Percentiles rank a stretch among this genome's conserved stretches.
These are phyloP conservation scores for Serendipita sp. DNA, from an alignment of 768 basidiomycete species.

Conservation along the genomic window DNA sequence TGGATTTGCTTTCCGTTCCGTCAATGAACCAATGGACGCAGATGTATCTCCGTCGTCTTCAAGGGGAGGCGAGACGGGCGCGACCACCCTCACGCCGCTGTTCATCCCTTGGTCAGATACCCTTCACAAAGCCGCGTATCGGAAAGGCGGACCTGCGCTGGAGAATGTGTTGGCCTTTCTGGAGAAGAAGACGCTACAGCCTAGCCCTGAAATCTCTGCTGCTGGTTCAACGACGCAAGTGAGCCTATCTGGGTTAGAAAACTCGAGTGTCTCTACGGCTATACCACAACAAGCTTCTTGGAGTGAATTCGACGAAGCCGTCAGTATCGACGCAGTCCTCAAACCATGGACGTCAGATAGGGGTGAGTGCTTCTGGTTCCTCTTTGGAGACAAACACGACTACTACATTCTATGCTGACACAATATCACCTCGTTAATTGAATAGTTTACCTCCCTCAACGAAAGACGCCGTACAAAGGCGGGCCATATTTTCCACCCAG, in stretches of 20 bases:
- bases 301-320: not conserved
- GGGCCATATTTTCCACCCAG: not conserved
- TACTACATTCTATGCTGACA: no score
- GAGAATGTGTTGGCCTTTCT: not conserved
- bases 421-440: not conserved
- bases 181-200: not conserved
- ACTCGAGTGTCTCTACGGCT: not conserved
- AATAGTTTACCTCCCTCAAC: not conserved
- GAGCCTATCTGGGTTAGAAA: no score
- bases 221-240: not conserved
- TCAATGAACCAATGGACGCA: not conserved
- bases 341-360: not conserved
- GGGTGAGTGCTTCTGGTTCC: not conserved
- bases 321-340: conserved; percentile 2
- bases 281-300: not conserved
- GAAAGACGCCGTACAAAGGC: not conserved
- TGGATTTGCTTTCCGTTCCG: not conserved
- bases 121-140: not conserved
- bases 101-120: not conserved
- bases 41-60: not conserved
- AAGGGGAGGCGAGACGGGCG: not conserved
- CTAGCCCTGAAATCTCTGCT: not conserved
- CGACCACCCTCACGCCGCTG: not conserved
- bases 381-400: no score
- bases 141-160: not conserved